Conservation (phyloP, 495 filamentous ascomycete species). For the Rostrohypoxylon terebratum region DNA sequence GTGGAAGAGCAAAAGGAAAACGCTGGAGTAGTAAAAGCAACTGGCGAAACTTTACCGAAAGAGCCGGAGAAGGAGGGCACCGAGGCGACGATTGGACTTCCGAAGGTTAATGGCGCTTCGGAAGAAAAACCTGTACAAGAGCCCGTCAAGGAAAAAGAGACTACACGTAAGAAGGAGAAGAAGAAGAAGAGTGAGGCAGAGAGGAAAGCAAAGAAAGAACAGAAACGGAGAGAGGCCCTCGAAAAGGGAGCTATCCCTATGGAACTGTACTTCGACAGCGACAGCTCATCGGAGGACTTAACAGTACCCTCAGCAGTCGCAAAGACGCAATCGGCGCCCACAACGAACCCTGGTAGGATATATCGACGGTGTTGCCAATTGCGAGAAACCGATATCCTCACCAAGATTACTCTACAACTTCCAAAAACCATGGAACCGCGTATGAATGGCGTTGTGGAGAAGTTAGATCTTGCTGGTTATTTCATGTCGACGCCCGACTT, state of each 20-base stretch:
- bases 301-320: conserved; percentile 50
- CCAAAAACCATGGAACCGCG: conserved; percentile 71
- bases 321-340: conserved; percentile 75
- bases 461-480: conserved; percentile 85
- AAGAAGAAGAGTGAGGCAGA: conserved; percentile 92
- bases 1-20: conserved; percentile 67
- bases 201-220: conserved; percentile 85
- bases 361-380: conserved; percentile 96
- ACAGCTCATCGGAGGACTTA: conserved; percentile 55
- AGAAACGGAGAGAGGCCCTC: conserved; percentile 79
- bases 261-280: conserved; percentile 74
- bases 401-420: conserved; percentile 88
- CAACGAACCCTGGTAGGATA: conserved; percentile 90
- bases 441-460: conserved; percentile 76
- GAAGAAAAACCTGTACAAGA: conserved; percentile 34
- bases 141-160: conserved; percentile 59
- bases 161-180: conserved; percentile 83
- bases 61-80: conserved; percentile 48
- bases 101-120: conserved; percentile 49
- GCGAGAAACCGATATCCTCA: conserved; percentile 88
- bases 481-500: conserved; percentile 85
- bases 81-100: conserved; percentile 34
- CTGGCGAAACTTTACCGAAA: conserved; percentile 54
- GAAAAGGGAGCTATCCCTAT: conserved; percentile 84
- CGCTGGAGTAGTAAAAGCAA: conserved; percentile 54